phyloP scores from a whole-genome alignment of 2,329 filamentous ascomycete species.

The Paracoccidioides lutzii region DNA sequence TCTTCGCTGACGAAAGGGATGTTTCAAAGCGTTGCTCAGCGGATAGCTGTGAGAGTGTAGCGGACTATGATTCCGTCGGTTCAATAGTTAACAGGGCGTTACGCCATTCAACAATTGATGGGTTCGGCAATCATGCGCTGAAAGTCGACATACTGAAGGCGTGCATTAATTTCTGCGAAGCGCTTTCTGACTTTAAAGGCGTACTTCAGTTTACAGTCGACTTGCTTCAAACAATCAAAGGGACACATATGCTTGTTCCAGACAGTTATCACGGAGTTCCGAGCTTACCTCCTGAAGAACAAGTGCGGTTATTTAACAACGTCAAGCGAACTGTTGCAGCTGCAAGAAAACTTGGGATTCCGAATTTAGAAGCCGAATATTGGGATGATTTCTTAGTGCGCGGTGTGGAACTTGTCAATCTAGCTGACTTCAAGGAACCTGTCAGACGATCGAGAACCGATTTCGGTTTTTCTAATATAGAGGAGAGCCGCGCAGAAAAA shows the following conservation, averaged over 20 bases:
- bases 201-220: constrained; percentile 81
- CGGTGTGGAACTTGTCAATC: constrained; percentile 55
- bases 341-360: constrained; percentile 60
- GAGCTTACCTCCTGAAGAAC: constrained; percentile 65
- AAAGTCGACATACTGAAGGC: constrained; percentile 78
- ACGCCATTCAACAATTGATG: constrained; percentile 32
- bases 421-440: constrained; percentile 47
- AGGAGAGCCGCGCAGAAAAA: constrained; percentile 29
- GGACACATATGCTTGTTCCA: constrained; percentile 59
- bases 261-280: constrained; percentile 57
- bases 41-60: constrained; percentile 9
- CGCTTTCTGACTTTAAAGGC: constrained; percentile 78
- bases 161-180: constrained; percentile 91
- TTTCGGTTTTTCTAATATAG: constrained; percentile 32
- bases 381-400: constrained; percentile 95
- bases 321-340: constrained; percentile 72
- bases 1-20: constrained; percentile 9
- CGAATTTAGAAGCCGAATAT: constrained; percentile 64
- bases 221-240: constrained; percentile 61
- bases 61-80: constrained; percentile 24
- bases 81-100: constrained; percentile 34
- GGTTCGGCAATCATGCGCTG: constrained; percentile 63
- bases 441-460: constrained; percentile 49
- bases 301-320: constrained; percentile 69
- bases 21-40: constrained; percentile 7